Conservation (phyloP, 2,329 filamentous ascomycete species). For the Hymenoscyphus salicellus region DNA sequence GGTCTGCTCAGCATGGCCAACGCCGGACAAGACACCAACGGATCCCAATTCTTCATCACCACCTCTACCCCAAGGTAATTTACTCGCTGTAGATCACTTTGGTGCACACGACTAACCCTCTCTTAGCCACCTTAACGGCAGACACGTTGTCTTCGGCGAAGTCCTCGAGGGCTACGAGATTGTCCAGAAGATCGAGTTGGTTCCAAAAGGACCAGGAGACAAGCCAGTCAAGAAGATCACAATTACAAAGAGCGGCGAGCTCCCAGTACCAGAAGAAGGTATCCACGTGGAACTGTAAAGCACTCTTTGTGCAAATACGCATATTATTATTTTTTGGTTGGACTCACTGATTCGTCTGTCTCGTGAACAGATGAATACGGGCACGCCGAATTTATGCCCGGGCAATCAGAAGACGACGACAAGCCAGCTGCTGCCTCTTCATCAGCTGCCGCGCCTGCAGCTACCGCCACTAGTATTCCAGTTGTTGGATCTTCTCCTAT, state of each 20-base stretch:
- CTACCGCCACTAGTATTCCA: conserved; percentile 22
- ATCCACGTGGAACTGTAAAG: conserved; percentile 83
- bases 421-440: conserved; percentile 14
- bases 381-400: conserved; percentile 33
- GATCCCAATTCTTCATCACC: conserved; percentile 89
- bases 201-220: conserved; percentile 62
- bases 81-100: conserved; percentile 3
- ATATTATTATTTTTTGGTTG: conserved; percentile 17
- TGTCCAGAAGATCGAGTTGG: conserved; percentile 74
- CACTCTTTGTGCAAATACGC: conserved; percentile 26
- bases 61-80: conserved; percentile 72
- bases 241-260: conserved; percentile 80
- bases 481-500: conserved; percentile 20
- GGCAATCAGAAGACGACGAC: conserved; percentile 29
- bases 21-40: conserved; percentile 80
- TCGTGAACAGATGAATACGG: conserved; percentile 33
- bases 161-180: conserved; percentile 82
- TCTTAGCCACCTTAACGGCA: conserved; percentile 73
- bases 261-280: conserved; percentile 84
- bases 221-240: conserved; percentile 68
- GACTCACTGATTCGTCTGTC: conserved; percentile 35
- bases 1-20: conserved; percentile 84
- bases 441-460: conserved; percentile 12
- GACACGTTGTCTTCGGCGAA: conserved; percentile 85
- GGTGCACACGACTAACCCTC: conserved; percentile 19